Evolutionary conservation across 2,329 filamentous ascomycete genomes (phyloP).

Genomic region (Talaromyces sp.): DNA sequence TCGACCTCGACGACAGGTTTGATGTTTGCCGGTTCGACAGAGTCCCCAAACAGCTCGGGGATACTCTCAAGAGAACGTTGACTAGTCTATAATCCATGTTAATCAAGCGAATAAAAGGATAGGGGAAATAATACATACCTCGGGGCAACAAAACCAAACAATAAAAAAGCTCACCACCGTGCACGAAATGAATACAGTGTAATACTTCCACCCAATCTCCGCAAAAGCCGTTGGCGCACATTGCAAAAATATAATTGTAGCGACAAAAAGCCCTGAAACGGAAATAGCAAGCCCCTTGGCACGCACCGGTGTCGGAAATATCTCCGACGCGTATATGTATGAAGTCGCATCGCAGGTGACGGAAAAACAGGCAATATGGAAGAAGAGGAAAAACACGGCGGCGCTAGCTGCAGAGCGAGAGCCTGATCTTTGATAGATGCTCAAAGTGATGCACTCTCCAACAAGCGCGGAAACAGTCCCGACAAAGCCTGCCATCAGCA

Average conservation of each 20-base stretch:
- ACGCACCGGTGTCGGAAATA: slow-evolving; percentile 19
- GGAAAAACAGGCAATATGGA: slow-evolving; percentile 11
- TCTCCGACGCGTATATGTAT: slow-evolving; percentile 18
- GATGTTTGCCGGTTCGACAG: neutral
- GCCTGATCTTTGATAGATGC: slow-evolving; percentile 7
- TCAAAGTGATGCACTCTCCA: slow-evolving; percentile 9
- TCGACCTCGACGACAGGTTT: neutral
- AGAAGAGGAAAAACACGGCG: slow-evolving; percentile 9
- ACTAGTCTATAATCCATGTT: neutral
- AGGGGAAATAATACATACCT: neutral
- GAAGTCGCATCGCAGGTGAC: slow-evolving; percentile 16
- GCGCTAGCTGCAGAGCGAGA: neutral
- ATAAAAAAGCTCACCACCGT: neutral
- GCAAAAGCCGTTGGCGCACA: slow-evolving; percentile 17
- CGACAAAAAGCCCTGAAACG: slow-evolving; percentile 13
- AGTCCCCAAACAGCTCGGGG: slow-evolving; percentile 1
- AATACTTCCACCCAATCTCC: slow-evolving; percentile 6
- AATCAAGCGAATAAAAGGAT: neutral
- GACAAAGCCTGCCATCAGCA: slow-evolving; percentile 8
- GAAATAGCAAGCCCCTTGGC: slow-evolving; percentile 15
- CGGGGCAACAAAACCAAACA: slow-evolving; percentile 4
- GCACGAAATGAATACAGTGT: slow-evolving; percentile 4
- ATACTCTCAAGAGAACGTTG: slow-evolving; percentile 3
- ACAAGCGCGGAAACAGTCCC: slow-evolving; percentile 1
- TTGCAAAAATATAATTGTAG: slow-evolving; percentile 14